phyloP scores from a whole-genome alignment of 139 green algal genomes.

The Mesotaenium endlicherianum region DNA sequence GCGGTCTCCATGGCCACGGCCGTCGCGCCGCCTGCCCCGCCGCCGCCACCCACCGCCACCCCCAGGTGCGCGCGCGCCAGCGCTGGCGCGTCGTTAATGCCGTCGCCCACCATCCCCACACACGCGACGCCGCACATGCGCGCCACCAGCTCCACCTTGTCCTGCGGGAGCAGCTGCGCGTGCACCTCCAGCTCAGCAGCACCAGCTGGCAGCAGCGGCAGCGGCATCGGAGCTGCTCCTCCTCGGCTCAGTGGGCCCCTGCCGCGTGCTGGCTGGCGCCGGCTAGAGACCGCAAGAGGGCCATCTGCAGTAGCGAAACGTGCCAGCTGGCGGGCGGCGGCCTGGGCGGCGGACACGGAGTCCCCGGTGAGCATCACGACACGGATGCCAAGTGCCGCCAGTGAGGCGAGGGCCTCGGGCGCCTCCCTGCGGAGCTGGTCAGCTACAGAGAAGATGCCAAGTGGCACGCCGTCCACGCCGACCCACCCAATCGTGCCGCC shows the following conservation, averaged over 20 bases:
- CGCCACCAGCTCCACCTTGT: constrained; percentile 56
- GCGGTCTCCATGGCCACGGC: constrained; percentile 71
- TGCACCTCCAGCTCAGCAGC: constrained; percentile 19
- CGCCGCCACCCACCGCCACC: constrained; percentile 69
- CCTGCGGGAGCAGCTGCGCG: constrained; percentile 45
- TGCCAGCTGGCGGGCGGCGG: constrained; percentile 49
- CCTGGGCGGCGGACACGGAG: constrained; percentile 48
- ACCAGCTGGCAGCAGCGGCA: neutral
- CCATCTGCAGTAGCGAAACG: neutral
- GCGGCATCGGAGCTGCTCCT: no score
- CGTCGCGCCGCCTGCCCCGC: no score
- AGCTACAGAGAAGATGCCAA: constrained; percentile 19
- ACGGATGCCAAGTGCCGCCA: constrained; percentile 37
- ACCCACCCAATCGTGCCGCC: constrained; percentile 53
- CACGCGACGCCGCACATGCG: constrained; percentile 9
- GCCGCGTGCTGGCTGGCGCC: neutral
- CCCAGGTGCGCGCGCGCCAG: constrained; percentile 55
- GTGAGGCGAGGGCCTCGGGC: constrained; percentile 32
- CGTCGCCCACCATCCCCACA: constrained; percentile 66
- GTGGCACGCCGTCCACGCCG: constrained; percentile 40
- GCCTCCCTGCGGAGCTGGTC: constrained; percentile 23
- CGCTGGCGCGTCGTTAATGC: constrained; percentile 69
- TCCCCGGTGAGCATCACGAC: constrained; percentile 69
- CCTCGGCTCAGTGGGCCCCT: neutral
- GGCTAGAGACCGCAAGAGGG: neutral